Percentiles rank a stretch among this genome's conserved stretches.
Conservation (phyloP, 306 rosid species). For the Citrullus mucosospermus region DNA sequence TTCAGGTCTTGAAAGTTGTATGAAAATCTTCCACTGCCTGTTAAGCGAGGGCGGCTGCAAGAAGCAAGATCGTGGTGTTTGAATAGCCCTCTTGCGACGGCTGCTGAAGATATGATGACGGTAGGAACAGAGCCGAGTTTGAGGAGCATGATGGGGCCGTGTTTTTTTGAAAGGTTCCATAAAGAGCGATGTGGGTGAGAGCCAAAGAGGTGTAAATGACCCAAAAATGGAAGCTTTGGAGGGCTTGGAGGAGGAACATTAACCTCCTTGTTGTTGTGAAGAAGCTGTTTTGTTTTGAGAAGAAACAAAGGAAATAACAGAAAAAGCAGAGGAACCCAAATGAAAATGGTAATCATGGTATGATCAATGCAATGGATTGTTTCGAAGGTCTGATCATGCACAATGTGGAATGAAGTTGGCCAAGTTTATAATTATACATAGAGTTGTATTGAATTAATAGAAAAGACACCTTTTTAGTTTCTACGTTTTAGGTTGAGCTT, state of each 20-base stretch:
- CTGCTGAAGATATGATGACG: conserved; percentile 7
- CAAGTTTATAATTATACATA: too few relatives aligned
- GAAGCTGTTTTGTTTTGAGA: background rate
- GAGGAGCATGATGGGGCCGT: conserved; percentile 44
- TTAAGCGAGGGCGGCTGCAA: conserved; percentile 15
- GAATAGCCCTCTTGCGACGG: conserved; percentile 13
- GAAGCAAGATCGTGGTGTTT: conserved; percentile 18
- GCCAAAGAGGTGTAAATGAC: conserved; percentile 27
- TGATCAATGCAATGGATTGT: too few relatives aligned
- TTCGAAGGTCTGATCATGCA: too few relatives aligned
- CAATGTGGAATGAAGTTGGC: too few relatives aligned
- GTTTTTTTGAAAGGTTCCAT: conserved; percentile 23
- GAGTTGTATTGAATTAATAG: too few relatives aligned
- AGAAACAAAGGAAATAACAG: background rate
- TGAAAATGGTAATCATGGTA: background rate
- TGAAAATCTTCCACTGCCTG: background rate
- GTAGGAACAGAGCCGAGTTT: conserved; percentile 13
- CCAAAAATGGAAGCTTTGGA: conserved; percentile 34
- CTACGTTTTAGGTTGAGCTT: too few relatives aligned
- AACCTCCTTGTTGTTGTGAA: background rate
- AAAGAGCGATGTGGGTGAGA: conserved; percentile 16
- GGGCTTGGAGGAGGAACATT: conserved; percentile 33
- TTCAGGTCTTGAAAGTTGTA: conserved; percentile 9
- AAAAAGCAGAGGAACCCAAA: background rate
- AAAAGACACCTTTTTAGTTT: too few relatives aligned